phyloP scores from a whole-genome alignment of 2,329 filamentous ascomycete species.

The Cladosporium sp. region DNA sequence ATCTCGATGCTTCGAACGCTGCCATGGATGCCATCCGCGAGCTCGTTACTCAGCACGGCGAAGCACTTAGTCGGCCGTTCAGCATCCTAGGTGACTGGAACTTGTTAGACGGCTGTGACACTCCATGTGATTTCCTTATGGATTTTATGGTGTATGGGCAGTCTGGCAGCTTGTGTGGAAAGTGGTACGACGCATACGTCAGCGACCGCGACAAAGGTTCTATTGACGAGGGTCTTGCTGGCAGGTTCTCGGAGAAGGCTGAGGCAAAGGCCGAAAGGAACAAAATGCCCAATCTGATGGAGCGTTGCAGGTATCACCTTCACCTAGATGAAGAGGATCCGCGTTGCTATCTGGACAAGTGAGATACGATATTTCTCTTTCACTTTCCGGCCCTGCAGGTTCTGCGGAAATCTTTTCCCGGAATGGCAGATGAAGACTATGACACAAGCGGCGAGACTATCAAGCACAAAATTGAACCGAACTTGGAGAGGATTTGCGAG shows the following conservation, averaged over 20 bases:
- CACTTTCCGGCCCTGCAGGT: no score
- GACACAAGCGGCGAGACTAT: not conserved
- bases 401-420: not conserved
- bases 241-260: not conserved
- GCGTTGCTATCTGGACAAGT: not conserved
- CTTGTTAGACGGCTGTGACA: not conserved
- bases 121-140: not conserved
- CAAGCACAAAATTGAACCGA: not conserved
- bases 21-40: not conserved
- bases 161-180: not conserved
- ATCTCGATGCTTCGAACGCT: not conserved
- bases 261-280: not conserved
- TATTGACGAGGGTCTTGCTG: not conserved
- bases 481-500: not conserved
- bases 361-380: not conserved
- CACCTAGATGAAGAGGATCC: not conserved
- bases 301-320: not conserved
- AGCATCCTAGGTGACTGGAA: not conserved
- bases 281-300: not conserved
- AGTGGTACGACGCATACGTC: not conserved
- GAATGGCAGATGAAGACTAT: not conserved
- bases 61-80: not conserved
- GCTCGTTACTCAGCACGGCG: not conserved
- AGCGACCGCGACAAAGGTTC: no score
- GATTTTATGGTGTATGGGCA: not conserved